Conservation (phyloP, 345 rosid genomes). For the Ceriops decandra region DNA sequence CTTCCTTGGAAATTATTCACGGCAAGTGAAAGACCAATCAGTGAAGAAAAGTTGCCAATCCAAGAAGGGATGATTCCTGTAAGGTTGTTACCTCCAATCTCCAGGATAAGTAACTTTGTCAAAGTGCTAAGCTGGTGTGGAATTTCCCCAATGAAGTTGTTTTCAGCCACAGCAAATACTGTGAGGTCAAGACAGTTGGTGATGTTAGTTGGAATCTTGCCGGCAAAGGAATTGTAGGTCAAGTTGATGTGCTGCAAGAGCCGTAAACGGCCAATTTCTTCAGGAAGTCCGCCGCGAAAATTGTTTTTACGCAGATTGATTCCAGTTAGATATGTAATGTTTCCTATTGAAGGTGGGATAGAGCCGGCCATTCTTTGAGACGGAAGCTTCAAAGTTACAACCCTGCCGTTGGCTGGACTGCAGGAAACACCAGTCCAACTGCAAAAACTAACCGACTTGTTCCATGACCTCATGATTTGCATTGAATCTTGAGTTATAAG, state of each 20-base stretch:
- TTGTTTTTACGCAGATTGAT: constrained; percentile 16
- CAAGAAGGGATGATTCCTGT: constrained; percentile 22
- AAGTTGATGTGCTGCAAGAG: constrained; percentile 14
- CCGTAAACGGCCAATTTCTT: constrained; percentile 16
- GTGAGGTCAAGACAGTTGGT: constrained; percentile 15
- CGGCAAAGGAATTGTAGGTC: constrained; percentile 11
- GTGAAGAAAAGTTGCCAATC: constrained; percentile 30
- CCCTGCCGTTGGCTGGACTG: constrained; percentile 8
- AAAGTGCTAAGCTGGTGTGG: constrained; percentile 17
- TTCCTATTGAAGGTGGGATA: constrained; percentile 23
- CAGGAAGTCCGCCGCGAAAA: constrained; percentile 22
- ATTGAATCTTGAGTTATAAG: constrained; percentile 25
- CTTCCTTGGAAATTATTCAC: constrained; percentile 20
- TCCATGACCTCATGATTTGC: constrained; percentile 21
- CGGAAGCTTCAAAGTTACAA: constrained; percentile 10
- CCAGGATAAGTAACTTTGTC: constrained; percentile 5
- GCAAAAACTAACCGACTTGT: constrained; percentile 27
- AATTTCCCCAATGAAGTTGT: constrained; percentile 15
- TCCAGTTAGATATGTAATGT: constrained; percentile 14
- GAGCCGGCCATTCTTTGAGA: constrained; percentile 20
- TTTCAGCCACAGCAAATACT: not conserved
- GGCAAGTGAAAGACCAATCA: not conserved
- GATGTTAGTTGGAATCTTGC: constrained; percentile 17
- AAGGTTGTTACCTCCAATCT: constrained; percentile 5
- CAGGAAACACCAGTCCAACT: constrained; percentile 28